These are phyloP conservation scores for Pisolithus microcarpus DNA, from an alignment of 768 basidiomycete genomes.

Conservation along the genomic window DNA sequence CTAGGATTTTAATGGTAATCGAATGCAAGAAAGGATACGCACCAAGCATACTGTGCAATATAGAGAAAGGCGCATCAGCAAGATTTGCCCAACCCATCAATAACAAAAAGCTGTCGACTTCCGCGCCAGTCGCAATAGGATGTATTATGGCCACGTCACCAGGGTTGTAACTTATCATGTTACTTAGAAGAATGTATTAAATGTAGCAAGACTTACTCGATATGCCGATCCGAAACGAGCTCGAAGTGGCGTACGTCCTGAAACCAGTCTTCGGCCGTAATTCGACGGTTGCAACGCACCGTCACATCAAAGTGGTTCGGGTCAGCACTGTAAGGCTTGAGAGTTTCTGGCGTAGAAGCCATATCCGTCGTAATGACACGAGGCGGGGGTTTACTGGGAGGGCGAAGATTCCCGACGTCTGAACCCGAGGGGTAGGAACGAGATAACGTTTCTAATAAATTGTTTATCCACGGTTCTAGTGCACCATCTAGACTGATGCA, in stretches of 20 bases:
- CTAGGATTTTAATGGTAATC: not conserved
- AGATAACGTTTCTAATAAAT: constrained; percentile 40
- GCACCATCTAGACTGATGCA: constrained; percentile 60
- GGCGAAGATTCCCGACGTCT: constrained; percentile 22
- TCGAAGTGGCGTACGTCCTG: constrained; percentile 93
- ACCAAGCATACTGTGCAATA: constrained; percentile 36
- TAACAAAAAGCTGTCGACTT: constrained; percentile 64
- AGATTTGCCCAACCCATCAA: constrained; percentile 53
- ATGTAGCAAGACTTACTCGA: constrained; percentile 15
- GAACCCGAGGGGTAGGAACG: constrained; percentile 44
- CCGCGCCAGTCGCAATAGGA: constrained; percentile 50
- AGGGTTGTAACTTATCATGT: constrained; percentile 52
- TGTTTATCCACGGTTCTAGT: constrained; percentile 60
- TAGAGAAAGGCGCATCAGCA: constrained; percentile 49
- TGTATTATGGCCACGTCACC: constrained; percentile 81
- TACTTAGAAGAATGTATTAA: not conserved
- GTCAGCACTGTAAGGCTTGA: constrained; percentile 30
- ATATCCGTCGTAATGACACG: constrained; percentile 15
- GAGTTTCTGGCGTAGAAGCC: not conserved
- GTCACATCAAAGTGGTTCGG: constrained; percentile 42
- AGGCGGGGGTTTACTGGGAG: constrained; percentile 20
- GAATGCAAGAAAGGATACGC: not conserved
- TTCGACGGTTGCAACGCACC: constrained; percentile 57
- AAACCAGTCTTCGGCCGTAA: constrained; percentile 77
- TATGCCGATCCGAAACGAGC: constrained; percentile 56